Conservation (phyloP, 768 basidiomycete genomes). For the Baorangia bicolor region DNA sequence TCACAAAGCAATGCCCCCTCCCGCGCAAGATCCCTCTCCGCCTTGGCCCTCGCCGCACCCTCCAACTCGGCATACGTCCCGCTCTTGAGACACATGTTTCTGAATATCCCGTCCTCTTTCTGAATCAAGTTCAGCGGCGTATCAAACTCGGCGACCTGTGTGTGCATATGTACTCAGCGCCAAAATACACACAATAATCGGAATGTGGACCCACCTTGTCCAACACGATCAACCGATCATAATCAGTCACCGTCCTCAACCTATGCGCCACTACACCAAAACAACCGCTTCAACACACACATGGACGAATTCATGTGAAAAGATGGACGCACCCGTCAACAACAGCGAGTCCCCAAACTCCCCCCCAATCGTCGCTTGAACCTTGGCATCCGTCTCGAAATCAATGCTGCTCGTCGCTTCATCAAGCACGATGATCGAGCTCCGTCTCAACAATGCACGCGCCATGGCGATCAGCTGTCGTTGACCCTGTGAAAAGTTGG, state of each 20-base stretch:
- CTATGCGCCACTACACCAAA: slow-evolving; percentile 59
- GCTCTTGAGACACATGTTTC: slow-evolving; percentile 69
- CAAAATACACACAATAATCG: neutral
- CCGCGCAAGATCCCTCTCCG: slow-evolving; percentile 14
- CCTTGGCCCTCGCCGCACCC: slow-evolving; percentile 48
- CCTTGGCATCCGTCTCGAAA: slow-evolving; percentile 86
- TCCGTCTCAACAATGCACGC: slow-evolving; percentile 68
- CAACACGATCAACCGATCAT: slow-evolving; percentile 77
- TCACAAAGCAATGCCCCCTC: neutral
- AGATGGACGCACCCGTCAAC: slow-evolving; percentile 57
- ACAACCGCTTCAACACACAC: neutral
- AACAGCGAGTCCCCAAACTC: slow-evolving; percentile 78
- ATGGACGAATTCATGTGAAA: no score
- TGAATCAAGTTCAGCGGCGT: slow-evolving; percentile 67
- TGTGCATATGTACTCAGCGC: neutral
- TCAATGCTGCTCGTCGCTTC: slow-evolving; percentile 88
- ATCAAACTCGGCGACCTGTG: slow-evolving; percentile 62
- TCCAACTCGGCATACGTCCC: slow-evolving; percentile 64
- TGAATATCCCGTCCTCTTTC: slow-evolving; percentile 63
- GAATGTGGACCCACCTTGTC: slow-evolving; percentile 39
- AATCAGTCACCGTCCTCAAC: slow-evolving; percentile 75
- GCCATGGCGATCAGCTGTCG: no score
- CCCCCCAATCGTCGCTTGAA: slow-evolving; percentile 82
- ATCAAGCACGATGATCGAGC: slow-evolving; percentile 73
- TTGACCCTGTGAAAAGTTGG: no score